Conservation (phyloP, 2,329 filamentous ascomycete species). For the Colletotrichum somersetense region DNA sequence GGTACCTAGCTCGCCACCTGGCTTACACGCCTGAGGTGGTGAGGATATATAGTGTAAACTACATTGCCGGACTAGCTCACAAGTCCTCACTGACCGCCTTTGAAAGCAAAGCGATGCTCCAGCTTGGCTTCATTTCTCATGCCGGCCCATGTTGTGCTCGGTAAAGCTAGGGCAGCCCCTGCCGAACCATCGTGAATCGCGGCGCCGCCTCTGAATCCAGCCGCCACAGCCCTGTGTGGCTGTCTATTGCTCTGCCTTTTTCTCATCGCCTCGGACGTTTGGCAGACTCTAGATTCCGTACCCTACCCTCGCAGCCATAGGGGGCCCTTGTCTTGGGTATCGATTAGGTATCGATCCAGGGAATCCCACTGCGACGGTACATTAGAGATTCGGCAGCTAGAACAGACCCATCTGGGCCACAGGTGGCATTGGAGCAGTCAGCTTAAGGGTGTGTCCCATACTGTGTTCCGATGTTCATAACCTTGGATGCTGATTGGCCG, state of each 20-base stretch:
- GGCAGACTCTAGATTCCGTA: conserved; percentile 3
- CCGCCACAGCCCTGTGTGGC: neutral
- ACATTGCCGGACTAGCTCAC: neutral
- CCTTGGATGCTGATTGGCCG: conserved; percentile 24
- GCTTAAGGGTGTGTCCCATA: neutral
- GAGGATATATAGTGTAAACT: neutral
- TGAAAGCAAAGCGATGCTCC: neutral
- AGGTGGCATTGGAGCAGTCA: neutral
- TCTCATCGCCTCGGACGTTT: neutral
- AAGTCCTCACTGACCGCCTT: neutral
- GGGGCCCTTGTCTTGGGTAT: conserved; percentile 33
- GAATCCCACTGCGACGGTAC: conserved; percentile 4
- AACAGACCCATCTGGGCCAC: conserved; percentile 1
- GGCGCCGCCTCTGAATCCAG: conserved; percentile 8
- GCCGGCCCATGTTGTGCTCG: conserved; percentile 26
- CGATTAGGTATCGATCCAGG: conserved; percentile 27
- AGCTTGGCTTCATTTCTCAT: conserved; percentile 11
- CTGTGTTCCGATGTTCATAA: neutral
- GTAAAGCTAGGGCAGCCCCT: neutral
- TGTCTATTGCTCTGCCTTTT: neutral
- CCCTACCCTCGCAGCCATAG: conserved; percentile 3
- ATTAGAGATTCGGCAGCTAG: conserved; percentile 12
- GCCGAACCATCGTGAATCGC: conserved; percentile 15
- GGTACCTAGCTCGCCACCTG: neutral
- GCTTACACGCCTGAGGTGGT: neutral